Percentiles rank a stretch among this genome's conserved stretches.
phyloP scores from a whole-genome alignment of 805 yeast species.

The Starmera caribaea region DNA sequence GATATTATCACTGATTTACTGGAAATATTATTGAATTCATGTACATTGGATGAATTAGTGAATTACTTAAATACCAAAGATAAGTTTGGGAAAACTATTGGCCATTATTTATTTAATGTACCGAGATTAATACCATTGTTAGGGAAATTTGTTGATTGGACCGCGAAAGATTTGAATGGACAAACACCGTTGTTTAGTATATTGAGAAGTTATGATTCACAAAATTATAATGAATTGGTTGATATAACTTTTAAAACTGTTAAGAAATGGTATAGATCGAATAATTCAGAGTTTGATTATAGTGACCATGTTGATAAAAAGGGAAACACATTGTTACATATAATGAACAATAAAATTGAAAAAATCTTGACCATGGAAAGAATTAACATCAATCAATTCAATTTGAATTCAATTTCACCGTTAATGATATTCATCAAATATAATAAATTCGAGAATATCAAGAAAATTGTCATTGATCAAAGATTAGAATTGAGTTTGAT shows the following conservation, averaged over 20 bases:
- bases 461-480: constrained; percentile 36
- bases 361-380: constrained; percentile 26
- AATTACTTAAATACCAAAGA: constrained; percentile 45
- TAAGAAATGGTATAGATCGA: constrained; percentile 28
- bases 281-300: constrained; percentile 28
- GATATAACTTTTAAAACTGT: constrained; percentile 35
- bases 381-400: constrained; percentile 50
- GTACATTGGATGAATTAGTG: constrained; percentile 35
- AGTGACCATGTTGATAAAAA: constrained; percentile 60
- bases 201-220: constrained; percentile 74
- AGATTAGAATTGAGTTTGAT: constrained; percentile 34
- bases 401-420: constrained; percentile 55
- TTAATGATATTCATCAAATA: constrained; percentile 62
- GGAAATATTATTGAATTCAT: constrained; percentile 30
- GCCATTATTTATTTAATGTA: constrained; percentile 63
- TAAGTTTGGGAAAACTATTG: constrained; percentile 46
- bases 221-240: constrained; percentile 44
- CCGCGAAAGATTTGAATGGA: constrained; percentile 45
- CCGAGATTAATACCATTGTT: constrained; percentile 38
- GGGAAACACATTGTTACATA: constrained; percentile 73
- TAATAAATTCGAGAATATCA: constrained; percentile 52
- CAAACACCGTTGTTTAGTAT: constrained; percentile 75
- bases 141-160: constrained; percentile 65
- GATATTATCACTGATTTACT: constrained; percentile 38
- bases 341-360: constrained; percentile 42